phyloP scores from a whole-genome alignment of 2,329 filamentous ascomycete genomes.

The Fusarium coicis region DNA sequence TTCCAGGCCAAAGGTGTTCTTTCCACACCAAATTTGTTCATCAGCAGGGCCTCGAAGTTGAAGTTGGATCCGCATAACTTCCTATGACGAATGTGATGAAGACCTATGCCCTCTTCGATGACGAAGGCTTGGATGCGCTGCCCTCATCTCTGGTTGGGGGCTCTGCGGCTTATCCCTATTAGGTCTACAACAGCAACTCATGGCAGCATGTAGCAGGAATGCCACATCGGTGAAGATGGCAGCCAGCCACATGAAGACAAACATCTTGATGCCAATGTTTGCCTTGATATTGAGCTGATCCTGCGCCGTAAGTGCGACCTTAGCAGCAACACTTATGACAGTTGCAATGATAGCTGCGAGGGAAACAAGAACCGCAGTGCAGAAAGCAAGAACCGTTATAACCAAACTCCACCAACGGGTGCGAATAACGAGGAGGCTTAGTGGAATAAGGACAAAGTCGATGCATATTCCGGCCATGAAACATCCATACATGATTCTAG shows the following conservation, averaged over 20 bases:
- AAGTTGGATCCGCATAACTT: neutral
- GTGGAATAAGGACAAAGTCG: constrained; percentile 77
- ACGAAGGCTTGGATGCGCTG: constrained; percentile 44
- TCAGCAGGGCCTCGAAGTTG: neutral
- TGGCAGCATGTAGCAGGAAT: constrained; percentile 77
- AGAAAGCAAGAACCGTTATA: constrained; percentile 73
- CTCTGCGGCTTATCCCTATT: constrained; percentile 27
- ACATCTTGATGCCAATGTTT: constrained; percentile 76
- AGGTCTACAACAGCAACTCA: constrained; percentile 78
- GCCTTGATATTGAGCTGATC: constrained; percentile 81
- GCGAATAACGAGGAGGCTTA: constrained; percentile 66
- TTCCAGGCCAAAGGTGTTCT: neutral
- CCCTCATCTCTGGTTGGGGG: constrained; percentile 35
- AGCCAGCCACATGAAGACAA: constrained; percentile 91
- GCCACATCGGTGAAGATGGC: constrained; percentile 73
- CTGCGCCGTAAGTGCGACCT: constrained; percentile 77
- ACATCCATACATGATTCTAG: constrained; percentile 88
- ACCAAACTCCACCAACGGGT: constrained; percentile 74
- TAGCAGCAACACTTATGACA: constrained; percentile 84
- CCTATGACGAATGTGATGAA: constrained; percentile 27
- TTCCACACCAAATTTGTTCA: neutral
- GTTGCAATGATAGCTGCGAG: constrained; percentile 81
- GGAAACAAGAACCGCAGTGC: constrained; percentile 74
- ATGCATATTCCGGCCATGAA: constrained; percentile 79
- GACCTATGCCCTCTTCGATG: constrained; percentile 40